These are phyloP conservation scores for Fusarium citri DNA, from an alignment of 2,329 filamentous ascomycete species.

Conservation along the genomic window DNA sequence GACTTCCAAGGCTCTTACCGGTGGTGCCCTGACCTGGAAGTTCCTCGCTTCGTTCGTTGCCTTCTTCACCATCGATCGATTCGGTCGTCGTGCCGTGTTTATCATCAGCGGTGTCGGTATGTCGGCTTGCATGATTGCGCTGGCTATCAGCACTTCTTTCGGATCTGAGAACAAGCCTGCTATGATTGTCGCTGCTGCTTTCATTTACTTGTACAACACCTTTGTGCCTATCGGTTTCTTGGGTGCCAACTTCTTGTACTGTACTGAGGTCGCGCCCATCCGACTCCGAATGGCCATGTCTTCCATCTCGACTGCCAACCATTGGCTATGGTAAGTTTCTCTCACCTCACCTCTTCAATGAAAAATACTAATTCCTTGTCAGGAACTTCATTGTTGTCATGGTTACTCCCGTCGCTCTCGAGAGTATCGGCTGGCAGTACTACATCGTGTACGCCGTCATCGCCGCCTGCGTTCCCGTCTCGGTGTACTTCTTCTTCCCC, in stretches of 20 bases:
- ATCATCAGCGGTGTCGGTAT: conserved; percentile 45
- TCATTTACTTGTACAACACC: conserved; percentile 75
- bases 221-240: conserved; percentile 75
- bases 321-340: conserved; percentile 45
- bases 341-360: conserved; percentile 10
- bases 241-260: conserved; percentile 70
- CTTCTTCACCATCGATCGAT: conserved; percentile 47
- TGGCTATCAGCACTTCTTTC: conserved; percentile 45
- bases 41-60: conserved; percentile 47
- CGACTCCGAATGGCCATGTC: conserved; percentile 59
- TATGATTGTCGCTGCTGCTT: conserved; percentile 48
- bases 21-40: conserved; percentile 50
- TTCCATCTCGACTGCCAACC: conserved; percentile 63
- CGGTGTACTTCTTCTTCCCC: conserved; percentile 53
- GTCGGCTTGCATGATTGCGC: conserved; percentile 44
- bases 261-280: conserved; percentile 64
- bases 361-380: conserved; percentile 15
- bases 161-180: conserved; percentile 38
- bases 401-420: conserved; percentile 72
- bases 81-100: conserved; percentile 45
- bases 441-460: conserved; percentile 58
- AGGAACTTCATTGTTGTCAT: conserved; percentile 64
- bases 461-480: conserved; percentile 57
- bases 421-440: conserved; percentile 66
- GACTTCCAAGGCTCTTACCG: conserved; percentile 42